Base-by-base conservation (phyloP, 768 basidiomycete genomes). In the Chlorophyllum brunneum region DNA sequence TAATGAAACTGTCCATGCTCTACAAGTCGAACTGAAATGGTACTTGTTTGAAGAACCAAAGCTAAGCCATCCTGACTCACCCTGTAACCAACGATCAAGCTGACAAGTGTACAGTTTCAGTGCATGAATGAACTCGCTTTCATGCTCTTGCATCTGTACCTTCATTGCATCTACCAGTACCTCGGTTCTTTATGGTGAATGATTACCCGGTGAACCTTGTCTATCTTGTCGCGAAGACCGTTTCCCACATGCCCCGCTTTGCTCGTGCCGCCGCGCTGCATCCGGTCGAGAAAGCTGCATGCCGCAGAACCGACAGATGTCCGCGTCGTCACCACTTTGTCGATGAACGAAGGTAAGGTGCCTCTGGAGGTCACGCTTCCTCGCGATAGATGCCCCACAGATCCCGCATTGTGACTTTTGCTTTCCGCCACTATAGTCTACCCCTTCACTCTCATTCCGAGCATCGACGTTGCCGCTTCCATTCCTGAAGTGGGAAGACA, bases 191-290 rank as follows among this genome's bases (percentile, higher is more conserved):
- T 11, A 36, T 36, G 16, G n/a, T 10, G 15, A 36, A 16, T 16
- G 34, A 36, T 16, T 36, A 15, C 11, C 34, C 16, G 34, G 13
- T 11, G 34, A 16, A 6, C 45, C 45, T 33, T 33, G 45, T 23
- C 45, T 16, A 9, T 27, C 27, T 16, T 38, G 47, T 4, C 47
- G 47, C 10, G 54, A 58, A 42, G 52, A 44, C 22, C 61, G 56
- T 49, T 66, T 65, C 27, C 60, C 61, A 33, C 67, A 68, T 10
- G 65, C 61, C 9, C 53, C 46, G 37, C 54, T 60, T 1, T 44
- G 41, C 54, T 62, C 61, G 44, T 68, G 67, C 30, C 65, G 60
- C 27, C 54, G 58, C 20, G 59, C 59, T 41, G 66, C 61, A 57
- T 69, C 65, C n/a, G 54, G 44, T 11, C 65, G 63, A 41, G 65